Evolutionary conservation across 2,329 filamentous ascomycete species (phyloP), one percentile per base, ranked within the genome.

Genomic region (Monilinia fructigena): DNA sequence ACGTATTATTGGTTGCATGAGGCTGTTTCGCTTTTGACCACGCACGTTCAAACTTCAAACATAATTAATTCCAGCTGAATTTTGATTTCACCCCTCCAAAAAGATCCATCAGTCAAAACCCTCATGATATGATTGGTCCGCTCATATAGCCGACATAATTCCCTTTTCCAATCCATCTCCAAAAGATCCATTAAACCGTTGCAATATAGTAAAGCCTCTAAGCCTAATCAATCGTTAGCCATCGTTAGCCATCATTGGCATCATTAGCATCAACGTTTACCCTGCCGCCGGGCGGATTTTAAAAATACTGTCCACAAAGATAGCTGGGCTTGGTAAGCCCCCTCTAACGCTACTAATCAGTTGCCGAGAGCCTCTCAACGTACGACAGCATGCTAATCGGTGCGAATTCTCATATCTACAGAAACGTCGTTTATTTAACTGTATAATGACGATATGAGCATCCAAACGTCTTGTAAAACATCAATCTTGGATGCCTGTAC

Each of bases 151-250:
- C 60, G 60, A 63, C 26, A 63, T 11, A 16, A 11, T 48, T 48
- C 42, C 56, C 42, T 48, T 35, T 48, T 48, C 1, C 42, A 60
- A 23, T 60, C 48, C 56, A 40, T 40, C 45, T 31, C 48, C 28
- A 31, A 35, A 40, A 54, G 60, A 63, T 63, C 48, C 31, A 62
- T 62, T 16, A 42, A 62, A 40, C 48, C 48, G 60, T 63, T 63
- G 38, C 38, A 63, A 23, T 23, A 23, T 48, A 23, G 28, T 23
- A 20, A 38, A 6, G 5, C 1, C 28, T 63, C 35, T 62, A 62
- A 42, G 11, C 59, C 53, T 7, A 53, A 40, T 62, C 26, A 26
- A 54, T 31, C 31, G 14, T 7, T 35, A 35, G 31, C 31, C 5
- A 23, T 23, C 23, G 23, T 23, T 23, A 23, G 23, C 23, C 23